Conservation (phyloP, 2,329 filamentous ascomycete genomes). For the Lojkania enalia region DNA sequence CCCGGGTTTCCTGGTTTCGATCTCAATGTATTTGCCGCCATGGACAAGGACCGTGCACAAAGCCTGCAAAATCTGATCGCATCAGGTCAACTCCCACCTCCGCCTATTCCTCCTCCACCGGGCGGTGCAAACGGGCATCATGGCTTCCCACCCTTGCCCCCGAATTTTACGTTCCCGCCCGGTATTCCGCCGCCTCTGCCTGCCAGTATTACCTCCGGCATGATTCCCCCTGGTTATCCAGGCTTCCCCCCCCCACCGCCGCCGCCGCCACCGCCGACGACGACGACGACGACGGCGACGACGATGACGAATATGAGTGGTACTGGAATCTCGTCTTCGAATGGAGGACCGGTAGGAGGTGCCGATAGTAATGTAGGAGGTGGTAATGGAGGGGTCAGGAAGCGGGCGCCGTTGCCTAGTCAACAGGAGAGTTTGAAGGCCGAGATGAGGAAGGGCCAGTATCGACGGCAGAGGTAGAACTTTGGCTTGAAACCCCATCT, state of each 20-base stretch:
- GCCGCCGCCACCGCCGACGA: conserved; percentile 1
- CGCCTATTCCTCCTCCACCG: conserved; percentile 33
- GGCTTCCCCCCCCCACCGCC: conserved; percentile 8
- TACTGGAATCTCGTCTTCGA: not conserved
- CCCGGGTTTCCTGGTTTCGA: conserved; percentile 14
- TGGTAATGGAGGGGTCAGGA: conserved; percentile 51
- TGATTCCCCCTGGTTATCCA: conserved; percentile 18
- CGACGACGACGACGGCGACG: conserved; percentile 30
- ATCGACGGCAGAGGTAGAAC: conserved; percentile 37
- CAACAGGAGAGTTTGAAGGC: conserved; percentile 80
- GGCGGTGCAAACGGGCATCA: conserved; percentile 22
- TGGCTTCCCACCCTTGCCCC: conserved; percentile 29
- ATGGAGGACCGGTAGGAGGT: conserved; percentile 1
- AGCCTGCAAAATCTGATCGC: conserved; percentile 12
- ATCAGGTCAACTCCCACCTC: conserved; percentile 28
- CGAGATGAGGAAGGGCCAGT: conserved; percentile 67
- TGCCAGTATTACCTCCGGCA: conserved; percentile 12
- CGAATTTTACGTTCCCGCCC: conserved; percentile 36
- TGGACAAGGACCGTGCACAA: conserved; percentile 25
- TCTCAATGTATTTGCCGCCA: conserved; percentile 26
- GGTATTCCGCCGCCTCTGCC: conserved; percentile 38
- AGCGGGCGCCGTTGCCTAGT: conserved; percentile 73
- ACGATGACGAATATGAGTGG: too few species aligned
- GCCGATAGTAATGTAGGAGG: conserved; percentile 4
- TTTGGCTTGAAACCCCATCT: too few species aligned